Base-by-base conservation (phyloP, 2,329 filamentous ascomycete genomes). In the Ophiostoma triangulosporum region DNA sequence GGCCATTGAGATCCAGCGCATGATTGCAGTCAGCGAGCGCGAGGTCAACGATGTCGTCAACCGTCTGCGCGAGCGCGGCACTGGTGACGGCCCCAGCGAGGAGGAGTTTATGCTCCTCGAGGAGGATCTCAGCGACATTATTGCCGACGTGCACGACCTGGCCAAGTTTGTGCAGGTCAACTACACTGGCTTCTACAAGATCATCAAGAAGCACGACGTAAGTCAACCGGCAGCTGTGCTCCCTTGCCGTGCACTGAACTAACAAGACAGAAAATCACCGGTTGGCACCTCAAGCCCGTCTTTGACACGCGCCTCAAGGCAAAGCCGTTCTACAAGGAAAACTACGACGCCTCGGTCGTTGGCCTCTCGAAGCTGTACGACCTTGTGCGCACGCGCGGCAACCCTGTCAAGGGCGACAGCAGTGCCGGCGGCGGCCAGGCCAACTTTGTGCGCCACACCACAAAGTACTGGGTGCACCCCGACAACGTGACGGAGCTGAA, bases 121-220 rank as follows among this genome's bases (percentile, higher is more conserved):
- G 72, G 87, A 95, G 66, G 89, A 95, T 63, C 71, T 98, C 64
- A 95, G 89, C 70, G 93, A 98, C 67, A 90, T 98, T 64, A 98
- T 98, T 66, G 93, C 93, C 61, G 91, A 98, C 64, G 93, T 98
- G 22, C 91, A 98, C 69, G 93, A 98, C 64, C 77, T 98, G 56
- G 90, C 93, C 68, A 97, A 97, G 71, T 98, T 95, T 67, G 94
- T 95, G 6, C 91, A 96, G 72, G 73, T 98, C 65, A 98, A 98
- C 71, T 98, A 98, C 66, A 97, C 91, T 0, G 93, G 93, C 5
- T 98, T 98, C 67, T 94, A 96, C 74, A 98, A 98, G 76, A 98
- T 98, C 59, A 95, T 98, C 70, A 98, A 98, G 77, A 98, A 98
- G 76, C 93, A 98, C 68, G 93, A 96, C 71, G 87, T 91, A 69